These are phyloP conservation scores for Capsicum pubescens DNA, from an alignment of 257 asterid genomes.

Conservation along the genomic window DNA sequence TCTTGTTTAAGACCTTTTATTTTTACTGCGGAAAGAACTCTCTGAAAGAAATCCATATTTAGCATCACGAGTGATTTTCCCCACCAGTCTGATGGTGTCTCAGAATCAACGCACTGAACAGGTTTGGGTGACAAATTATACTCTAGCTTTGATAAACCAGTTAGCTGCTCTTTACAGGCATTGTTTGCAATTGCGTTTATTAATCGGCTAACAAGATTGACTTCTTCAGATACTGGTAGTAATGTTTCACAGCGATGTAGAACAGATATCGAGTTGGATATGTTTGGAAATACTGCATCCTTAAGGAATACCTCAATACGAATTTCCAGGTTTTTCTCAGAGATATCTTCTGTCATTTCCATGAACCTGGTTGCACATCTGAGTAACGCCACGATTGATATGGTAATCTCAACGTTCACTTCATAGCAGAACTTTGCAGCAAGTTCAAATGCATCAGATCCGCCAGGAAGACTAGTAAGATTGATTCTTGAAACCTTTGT, in stretches of 20 bases:
- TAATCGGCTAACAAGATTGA: constrained; percentile 57
- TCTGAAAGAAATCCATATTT: constrained; percentile 74
- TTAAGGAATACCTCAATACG: constrained; percentile 65
- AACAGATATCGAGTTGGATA: constrained; percentile 67
- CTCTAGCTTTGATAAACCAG: constrained; percentile 81
- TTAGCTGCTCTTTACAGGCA: constrained; percentile 86
- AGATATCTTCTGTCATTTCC: constrained; percentile 85
- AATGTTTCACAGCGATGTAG: constrained; percentile 74
- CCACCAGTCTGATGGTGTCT: constrained; percentile 81
- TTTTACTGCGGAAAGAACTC: constrained; percentile 74
- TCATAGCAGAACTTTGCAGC: constrained; percentile 96
- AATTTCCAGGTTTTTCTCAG: constrained; percentile 74
- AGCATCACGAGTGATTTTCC: constrained; percentile 66
- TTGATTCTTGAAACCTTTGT: no score
- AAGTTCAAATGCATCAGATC: constrained; percentile 21
- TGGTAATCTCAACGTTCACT: constrained; percentile 66
- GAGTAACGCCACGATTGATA: constrained; percentile 66
- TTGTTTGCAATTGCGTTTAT: constrained; percentile 74
- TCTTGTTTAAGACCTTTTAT: constrained; percentile 87
- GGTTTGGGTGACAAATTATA: constrained; percentile 58
- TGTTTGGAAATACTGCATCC: constrained; percentile 61
- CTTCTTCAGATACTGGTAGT: constrained; percentile 68
- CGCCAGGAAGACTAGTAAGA: no score
- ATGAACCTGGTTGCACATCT: constrained; percentile 75
- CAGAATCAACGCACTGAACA: constrained; percentile 47